Evolutionary conservation across 177 flowering plant species (phyloP).

Genomic region (Telopea speciosissima): DNA sequence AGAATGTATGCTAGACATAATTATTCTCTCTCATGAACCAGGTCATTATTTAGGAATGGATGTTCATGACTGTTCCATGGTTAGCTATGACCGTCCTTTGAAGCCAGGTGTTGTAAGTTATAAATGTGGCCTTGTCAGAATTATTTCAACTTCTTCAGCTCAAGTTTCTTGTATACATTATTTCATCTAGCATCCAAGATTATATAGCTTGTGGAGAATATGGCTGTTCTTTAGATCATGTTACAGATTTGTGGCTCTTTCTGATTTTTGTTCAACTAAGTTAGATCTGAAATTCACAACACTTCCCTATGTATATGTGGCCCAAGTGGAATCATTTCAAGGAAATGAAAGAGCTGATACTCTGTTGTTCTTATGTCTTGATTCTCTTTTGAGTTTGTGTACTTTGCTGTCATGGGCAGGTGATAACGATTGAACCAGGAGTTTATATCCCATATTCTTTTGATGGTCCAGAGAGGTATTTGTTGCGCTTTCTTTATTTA

Average conservation of each 20-base stretch:
- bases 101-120: constrained; percentile 94
- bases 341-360: neutral
- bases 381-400: neutral
- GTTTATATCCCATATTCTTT: constrained; percentile 65
- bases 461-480: constrained; percentile 68
- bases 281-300: neutral
- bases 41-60: constrained; percentile 98
- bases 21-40: constrained; percentile 23
- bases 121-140: constrained; percentile 1
- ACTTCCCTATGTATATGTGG: neutral
- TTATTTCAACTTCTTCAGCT: neutral
- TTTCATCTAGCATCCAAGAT: too few species aligned
- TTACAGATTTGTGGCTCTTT: neutral
- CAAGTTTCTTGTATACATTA: constrained; percentile 2
- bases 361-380: neutral
- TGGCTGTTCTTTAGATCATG: neutral
- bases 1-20: neutral
- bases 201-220: neutral
- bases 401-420: constrained; percentile 34
- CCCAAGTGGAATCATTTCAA: neutral
- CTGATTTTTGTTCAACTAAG: neutral
- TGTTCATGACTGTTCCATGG: constrained; percentile 74
- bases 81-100: constrained; percentile 60
- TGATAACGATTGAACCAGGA: constrained; percentile 96
- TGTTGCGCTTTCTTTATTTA: neutral